phyloP scores from a whole-genome alignment of 139 green algal genomes.

The Volvox africanus region DNA sequence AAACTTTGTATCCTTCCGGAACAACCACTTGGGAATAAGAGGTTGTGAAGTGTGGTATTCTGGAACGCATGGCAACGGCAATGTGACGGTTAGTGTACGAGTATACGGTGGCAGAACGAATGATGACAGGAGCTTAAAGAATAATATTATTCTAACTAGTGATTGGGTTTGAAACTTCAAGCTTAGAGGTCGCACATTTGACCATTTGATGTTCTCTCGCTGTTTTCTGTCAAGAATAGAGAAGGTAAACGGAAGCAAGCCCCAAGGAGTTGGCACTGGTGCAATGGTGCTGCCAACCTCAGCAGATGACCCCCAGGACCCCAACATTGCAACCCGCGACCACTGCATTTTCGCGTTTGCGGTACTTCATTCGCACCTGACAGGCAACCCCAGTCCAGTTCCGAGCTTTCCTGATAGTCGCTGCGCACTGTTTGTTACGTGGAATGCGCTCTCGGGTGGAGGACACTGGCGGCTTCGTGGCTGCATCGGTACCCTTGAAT shows the following conservation, averaged over 20 bases:
- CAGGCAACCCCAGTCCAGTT: slow-evolving; percentile 21
- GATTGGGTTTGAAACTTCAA: too few relatives aligned
- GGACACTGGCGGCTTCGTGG: slow-evolving; percentile 68
- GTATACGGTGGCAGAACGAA: too few relatives aligned
- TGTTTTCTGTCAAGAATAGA: background rate
- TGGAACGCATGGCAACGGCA: too few relatives aligned
- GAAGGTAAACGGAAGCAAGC: background rate
- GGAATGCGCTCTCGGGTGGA: slow-evolving; percentile 69
- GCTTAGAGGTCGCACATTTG: too few relatives aligned
- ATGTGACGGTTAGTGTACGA: too few relatives aligned
- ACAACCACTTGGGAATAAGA: too few relatives aligned
- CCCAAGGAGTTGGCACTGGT: background rate
- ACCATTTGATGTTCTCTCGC: slow-evolving; percentile 18
- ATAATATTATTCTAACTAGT: too few relatives aligned
- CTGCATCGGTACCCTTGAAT: slow-evolving; percentile 88
- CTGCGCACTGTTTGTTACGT: slow-evolving; percentile 86
- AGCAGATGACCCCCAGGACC: background rate
- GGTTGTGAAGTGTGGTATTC: too few relatives aligned
- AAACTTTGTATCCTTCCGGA: too few relatives aligned
- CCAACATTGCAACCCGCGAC: slow-evolving; percentile 26
- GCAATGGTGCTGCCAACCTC: background rate
- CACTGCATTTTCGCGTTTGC: slow-evolving; percentile 73
- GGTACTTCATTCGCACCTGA: slow-evolving; percentile 61
- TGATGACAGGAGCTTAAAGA: too few relatives aligned
- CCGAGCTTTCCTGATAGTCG: slow-evolving; percentile 63